Evolutionary conservation across 2,329 filamentous ascomycete genomes (phyloP).

Genomic region (Cryphonectria radicalis): DNA sequence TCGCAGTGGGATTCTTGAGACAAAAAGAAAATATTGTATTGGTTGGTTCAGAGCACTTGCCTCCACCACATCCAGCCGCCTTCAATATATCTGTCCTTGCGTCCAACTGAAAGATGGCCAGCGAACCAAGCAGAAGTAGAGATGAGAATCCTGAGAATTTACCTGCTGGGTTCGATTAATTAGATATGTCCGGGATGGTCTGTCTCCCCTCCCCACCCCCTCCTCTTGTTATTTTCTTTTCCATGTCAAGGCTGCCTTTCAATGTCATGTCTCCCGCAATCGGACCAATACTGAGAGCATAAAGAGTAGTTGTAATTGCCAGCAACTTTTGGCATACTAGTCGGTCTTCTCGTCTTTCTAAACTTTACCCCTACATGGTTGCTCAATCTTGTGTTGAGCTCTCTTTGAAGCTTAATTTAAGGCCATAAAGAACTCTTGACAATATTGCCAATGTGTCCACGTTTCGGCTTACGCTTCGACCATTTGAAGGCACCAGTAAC

Average conservation of each 20-base stretch:
- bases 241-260: neutral
- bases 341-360: neutral
- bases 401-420: neutral
- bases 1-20: neutral
- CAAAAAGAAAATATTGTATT: neutral
- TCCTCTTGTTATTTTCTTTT: no score
- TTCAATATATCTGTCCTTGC: neutral
- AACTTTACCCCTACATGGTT: neutral
- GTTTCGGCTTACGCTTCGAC: neutral
- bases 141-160: no score
- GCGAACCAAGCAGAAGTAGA: no score
- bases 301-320: no score
- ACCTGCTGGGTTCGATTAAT: no score
- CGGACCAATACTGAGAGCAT: neutral
- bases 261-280: neutral
- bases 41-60: neutral
- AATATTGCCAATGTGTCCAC: neutral
- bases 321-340: neutral
- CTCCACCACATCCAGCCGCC: neutral
- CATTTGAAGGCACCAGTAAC: neutral
- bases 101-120: neutral
- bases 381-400: neutral
- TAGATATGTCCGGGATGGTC: no score
- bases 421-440: neutral
- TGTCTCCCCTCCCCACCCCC: no score